phyloP scores from a whole-genome alignment of 345 rosid species.

The Laguncularia racemosa region DNA sequence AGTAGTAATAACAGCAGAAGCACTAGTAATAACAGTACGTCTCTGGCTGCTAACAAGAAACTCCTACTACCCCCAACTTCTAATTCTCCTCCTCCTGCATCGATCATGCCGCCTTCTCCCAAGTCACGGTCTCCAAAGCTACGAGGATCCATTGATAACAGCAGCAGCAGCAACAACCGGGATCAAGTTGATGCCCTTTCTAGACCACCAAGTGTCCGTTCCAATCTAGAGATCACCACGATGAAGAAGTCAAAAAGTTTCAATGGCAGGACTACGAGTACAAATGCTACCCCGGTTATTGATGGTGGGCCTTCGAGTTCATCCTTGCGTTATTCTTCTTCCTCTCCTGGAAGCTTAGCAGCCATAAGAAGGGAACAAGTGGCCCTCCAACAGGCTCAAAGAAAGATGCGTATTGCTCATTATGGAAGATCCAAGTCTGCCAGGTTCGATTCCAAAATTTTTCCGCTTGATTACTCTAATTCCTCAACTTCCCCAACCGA shows the following conservation, averaged over 20 bases:
- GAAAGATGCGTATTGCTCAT: conserved; percentile 59
- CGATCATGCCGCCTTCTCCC: background rate
- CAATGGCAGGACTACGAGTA: conserved; percentile 16
- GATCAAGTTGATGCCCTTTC: conserved; percentile 24
- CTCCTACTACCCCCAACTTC: background rate
- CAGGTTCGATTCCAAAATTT: conserved; percentile 28
- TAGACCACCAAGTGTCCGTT: conserved; percentile 17
- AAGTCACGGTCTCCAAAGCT: background rate
- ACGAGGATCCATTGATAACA: background rate
- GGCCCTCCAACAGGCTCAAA: conserved; percentile 50
- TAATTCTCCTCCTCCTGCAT: background rate
- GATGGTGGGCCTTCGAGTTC: conserved; percentile 4
- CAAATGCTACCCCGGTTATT: conserved; percentile 3
- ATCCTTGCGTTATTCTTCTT: conserved; percentile 16
- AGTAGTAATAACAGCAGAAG: conserved; percentile 10
- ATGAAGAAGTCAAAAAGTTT: conserved; percentile 55
- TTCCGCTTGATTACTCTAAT: conserved; percentile 15
- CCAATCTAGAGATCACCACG: conserved; percentile 13
- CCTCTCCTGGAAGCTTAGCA: conserved; percentile 56
- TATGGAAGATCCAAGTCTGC: conserved; percentile 61
- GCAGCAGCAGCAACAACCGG: conserved; percentile 13
- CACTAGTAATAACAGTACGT: conserved; percentile 14
- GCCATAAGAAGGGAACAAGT: conserved; percentile 57
- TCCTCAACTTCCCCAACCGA: conserved; percentile 1
- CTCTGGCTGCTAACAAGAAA: conserved; percentile 6